These are phyloP conservation scores for Paramecium biaurelia DNA, from an alignment of 73 alveolate genomes.

Conservation along the genomic window DNA sequence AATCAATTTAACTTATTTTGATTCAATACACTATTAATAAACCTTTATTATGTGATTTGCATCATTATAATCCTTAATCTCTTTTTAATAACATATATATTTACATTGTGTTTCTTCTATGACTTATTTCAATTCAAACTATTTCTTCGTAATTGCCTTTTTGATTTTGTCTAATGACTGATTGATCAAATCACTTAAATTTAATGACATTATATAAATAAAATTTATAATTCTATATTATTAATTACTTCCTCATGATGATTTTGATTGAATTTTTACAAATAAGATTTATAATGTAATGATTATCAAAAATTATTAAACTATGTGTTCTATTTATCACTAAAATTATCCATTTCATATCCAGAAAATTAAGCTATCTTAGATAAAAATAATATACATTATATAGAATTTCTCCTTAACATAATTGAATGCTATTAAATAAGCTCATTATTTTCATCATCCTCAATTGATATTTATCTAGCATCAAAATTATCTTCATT, in stretches of 20 bases:
- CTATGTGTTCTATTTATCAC: neutral
- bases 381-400: neutral
- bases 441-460: constrained; percentile 55
- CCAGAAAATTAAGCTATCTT: neutral
- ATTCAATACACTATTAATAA: neutral
- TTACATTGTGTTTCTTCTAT: constrained; percentile 5
- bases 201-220: constrained; percentile 2
- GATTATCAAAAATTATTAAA: neutral
- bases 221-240: neutral
- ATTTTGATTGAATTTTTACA: neutral
- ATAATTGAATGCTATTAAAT: neutral
- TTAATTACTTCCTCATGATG: neutral
- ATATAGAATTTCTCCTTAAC: constrained; percentile 61
- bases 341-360: constrained; percentile 31
- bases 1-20: neutral
- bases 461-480: constrained; percentile 57
- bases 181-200: neutral
- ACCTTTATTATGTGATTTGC: neutral
- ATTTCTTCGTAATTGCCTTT: neutral
- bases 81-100: neutral
- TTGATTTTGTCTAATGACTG: neutral
- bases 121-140: neutral
- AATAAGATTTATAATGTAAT: neutral
- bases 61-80: neutral
- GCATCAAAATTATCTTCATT: constrained; percentile 66